Base-by-base conservation (phyloP, 805 yeast species). In the Kazachstania viticola region DNA sequence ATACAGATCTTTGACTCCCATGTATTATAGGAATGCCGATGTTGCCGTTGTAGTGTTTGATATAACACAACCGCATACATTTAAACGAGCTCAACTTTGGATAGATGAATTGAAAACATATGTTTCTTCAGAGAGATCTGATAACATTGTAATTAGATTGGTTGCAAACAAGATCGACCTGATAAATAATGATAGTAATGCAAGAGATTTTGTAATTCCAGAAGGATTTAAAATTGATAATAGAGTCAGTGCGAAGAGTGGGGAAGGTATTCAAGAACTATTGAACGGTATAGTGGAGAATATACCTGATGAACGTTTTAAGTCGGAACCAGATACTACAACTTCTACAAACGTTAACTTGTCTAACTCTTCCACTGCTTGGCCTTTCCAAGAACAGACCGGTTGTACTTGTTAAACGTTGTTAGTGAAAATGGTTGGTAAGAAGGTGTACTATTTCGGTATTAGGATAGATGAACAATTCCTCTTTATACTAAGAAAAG, bases 151-250 rank as follows among this genome's bases (percentile, higher is more conserved):
- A 16, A 75, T 79, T 38, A 71, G 78, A 7, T 55, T 80, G 25
- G 82, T 77, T n/a, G 93, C 87, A n/a, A 80, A 80, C 49, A 80
- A 80, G 48, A 41, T 64, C 1, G 93, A 80, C 58, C 59, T 80
- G 41, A 66, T 56, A 8, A 59, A 58, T 4, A 64, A 65, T 8
- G 49, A 43, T 28, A 49, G 42, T 28, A 51, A 54, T n/a, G n/a
- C n/a, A n/a, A n/a, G n/a, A n/a, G n/a, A n/a, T n/a, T n/a, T n/a
- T n/a, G n/a, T n/a, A 14, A 73, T 76, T 0, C 24, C 18, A 8
- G 54, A 54, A 15, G 31, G n/a, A 5, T n/a, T 22, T 16, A 5
- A 11, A 6, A 14, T 14, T 17, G 25, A 26, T 19, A 19, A 7
- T 19, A 19, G 11, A 19, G 75, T 69, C 2, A 64, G 71, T 50